Conservation (phyloP, 208 protist genomes). For the Acanthamoeba quina region DNA sequence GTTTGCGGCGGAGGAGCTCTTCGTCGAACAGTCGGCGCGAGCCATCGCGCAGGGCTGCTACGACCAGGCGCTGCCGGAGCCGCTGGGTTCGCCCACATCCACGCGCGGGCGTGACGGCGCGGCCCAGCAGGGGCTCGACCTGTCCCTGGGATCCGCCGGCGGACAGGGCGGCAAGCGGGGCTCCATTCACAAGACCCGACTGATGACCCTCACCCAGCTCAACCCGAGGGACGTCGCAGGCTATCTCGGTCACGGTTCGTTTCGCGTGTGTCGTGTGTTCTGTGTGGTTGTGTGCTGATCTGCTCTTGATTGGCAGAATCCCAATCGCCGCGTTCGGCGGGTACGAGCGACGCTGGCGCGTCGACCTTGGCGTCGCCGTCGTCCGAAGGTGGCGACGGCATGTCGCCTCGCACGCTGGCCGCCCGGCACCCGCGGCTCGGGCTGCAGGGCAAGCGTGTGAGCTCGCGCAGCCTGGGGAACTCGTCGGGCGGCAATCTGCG, state of each 20-base stretch:
- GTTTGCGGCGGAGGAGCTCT: background rate
- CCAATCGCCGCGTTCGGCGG: background rate
- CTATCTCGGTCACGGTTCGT: background rate
- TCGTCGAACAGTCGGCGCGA: constrained; percentile 55
- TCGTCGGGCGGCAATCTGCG: background rate
- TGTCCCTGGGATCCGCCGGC: background rate
- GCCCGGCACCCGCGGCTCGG: background rate
- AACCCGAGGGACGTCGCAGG: constrained; percentile 11
- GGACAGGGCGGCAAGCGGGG: background rate
- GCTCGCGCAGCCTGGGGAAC: background rate
- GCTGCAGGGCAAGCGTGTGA: constrained; percentile 19
- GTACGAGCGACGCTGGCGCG: background rate
- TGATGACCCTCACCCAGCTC: constrained; percentile 16
- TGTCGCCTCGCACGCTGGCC: background rate
- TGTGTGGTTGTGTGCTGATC: background rate
- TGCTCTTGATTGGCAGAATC: background rate
- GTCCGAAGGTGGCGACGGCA: background rate
- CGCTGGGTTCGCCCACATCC: background rate
- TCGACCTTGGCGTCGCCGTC: background rate
- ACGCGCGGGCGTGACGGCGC: background rate
- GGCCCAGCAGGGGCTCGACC: too few relatives aligned
- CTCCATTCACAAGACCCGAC: constrained; percentile 31
- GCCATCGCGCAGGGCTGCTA: constrained; percentile 33
- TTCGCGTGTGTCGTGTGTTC: background rate
- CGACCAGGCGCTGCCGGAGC: constrained; percentile 26